Evolutionary conservation across 139 green algal genomes (phyloP), one percentile per base, ranked within the genome.

Genomic region (Coelastrella sp.): DNA sequence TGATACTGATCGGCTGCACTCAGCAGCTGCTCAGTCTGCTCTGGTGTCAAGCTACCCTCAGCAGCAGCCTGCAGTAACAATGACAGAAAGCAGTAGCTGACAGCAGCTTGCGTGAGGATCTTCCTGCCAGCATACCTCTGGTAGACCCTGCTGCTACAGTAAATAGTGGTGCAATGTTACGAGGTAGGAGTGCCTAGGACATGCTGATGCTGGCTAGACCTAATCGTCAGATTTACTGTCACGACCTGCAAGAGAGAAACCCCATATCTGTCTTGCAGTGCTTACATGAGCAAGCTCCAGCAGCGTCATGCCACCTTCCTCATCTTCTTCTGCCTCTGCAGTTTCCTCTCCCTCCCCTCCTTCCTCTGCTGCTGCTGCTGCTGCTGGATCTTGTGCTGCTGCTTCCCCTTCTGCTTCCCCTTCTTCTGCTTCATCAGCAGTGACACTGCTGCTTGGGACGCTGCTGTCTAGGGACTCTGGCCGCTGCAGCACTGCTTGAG

Each of bases 1-100:
- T n/a, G 20, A 22, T 81, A 19, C 15, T 4, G 17, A 19, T 88
- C 84, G 57, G 68, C 66, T 15, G 22, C 15, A 14, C 8, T 57
- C 17, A 88, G 68, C 66, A 88, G 84, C 68, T 4, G 12, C 49
- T 88, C 84, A 59, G 68, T 76, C 84, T 88, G 84, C 19, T 88
- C 84, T 15, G 84, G 49, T 4, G 68, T 88, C 10, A 88, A 72
- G 27, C 35, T 80, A 66, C 78, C 35, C 24, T 78, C 72, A 58
- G 63, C 82, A 63, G 49, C 58, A 24, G 82, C 82, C 82, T 87
- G 82, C 27, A 70, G 78, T 3, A 70, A 70, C 63, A 70, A 70
- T 70, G 63, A 3, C 1, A 49, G 35, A 49, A 49, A n/a, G n/a
- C n/a, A n/a, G n/a, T n/a, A n/a, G n/a, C n/a, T n/a, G n/a, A n/a